phyloP scores from a whole-genome alignment of 116 monocot species.

The Zostera marina region DNA sequence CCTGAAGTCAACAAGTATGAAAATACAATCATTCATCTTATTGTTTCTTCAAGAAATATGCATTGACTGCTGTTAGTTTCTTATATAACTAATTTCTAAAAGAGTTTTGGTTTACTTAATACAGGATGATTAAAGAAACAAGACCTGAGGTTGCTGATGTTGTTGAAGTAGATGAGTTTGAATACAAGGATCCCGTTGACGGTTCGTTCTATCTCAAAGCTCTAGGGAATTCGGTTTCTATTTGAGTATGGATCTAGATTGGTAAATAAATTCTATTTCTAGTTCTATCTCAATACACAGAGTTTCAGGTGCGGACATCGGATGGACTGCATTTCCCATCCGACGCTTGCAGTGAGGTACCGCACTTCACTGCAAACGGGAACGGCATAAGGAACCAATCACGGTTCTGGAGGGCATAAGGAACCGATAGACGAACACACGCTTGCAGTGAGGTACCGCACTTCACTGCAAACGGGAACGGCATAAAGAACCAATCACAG shows the following conservation, averaged over 20 bases:
- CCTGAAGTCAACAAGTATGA: conserved; percentile 74
- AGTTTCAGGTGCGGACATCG: too few relatives aligned
- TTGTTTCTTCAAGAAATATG: not conserved
- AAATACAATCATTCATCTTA: not conserved
- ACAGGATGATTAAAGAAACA: conserved; percentile 64
- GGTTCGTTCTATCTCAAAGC: conserved; percentile 82
- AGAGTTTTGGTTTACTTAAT: not conserved
- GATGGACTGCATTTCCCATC: too few relatives aligned
- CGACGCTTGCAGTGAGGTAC: too few relatives aligned
- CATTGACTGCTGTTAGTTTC: not conserved
- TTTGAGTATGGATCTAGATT: conserved; percentile 90
- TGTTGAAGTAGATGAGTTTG: conserved; percentile 78
- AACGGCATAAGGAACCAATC: too few relatives aligned
- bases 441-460: too few relatives aligned
- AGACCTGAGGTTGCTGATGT: conserved; percentile 65
- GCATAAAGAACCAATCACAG: too few relatives aligned
- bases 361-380: too few relatives aligned
- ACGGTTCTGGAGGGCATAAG: too few relatives aligned
- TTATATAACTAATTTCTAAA: not conserved
- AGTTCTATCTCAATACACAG: not conserved
- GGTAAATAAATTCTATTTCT: conserved; percentile 18
- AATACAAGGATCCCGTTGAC: conserved; percentile 99
- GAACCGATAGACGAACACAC: too few relatives aligned
- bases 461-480: too few relatives aligned
- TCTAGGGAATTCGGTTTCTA: conserved; percentile 91